Percentiles rank a stretch among this genome's conserved stretches.
phyloP scores from a whole-genome alignment of 805 yeast species.

The Wickerhamiella azyma region DNA sequence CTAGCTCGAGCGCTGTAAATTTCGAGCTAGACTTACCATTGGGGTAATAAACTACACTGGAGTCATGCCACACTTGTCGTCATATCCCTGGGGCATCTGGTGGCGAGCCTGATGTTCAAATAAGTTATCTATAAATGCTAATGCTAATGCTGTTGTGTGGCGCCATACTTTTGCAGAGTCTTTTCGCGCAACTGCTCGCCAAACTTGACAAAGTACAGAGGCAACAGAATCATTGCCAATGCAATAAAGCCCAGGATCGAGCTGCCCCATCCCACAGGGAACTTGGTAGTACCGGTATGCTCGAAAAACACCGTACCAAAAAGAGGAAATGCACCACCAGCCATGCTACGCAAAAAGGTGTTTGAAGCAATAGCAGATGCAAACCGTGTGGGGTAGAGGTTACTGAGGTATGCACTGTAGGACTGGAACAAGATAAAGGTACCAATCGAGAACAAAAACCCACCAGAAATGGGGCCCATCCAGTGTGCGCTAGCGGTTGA shows the following conservation, averaged over 20 bases:
- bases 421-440: conserved; percentile 39
- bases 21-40: too few species aligned
- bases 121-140: too few species aligned
- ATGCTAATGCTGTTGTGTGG: background rate
- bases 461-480: conserved; percentile 38
- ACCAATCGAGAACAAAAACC: conserved; percentile 29
- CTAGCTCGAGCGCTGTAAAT: too few species aligned
- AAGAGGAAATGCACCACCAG: conserved; percentile 50
- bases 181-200: conserved; percentile 26
- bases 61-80: too few species aligned
- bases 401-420: conserved; percentile 30
- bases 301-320: conserved; percentile 49
- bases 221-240: conserved; percentile 34
- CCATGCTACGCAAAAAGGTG: conserved; percentile 40
- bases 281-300: conserved; percentile 18
- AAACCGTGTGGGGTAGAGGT: conserved; percentile 1
- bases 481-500: conserved; percentile 37
- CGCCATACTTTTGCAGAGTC: background rate
- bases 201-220: conserved; percentile 36
- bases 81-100: too few species aligned
- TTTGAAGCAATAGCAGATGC: conserved; percentile 43
- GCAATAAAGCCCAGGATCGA: conserved; percentile 35
- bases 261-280: conserved; percentile 42
- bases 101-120: too few species aligned
- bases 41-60: too few species aligned